Conservation (phyloP, 2,329 filamentous ascomycete species). For the Venturiaceae sp. region DNA sequence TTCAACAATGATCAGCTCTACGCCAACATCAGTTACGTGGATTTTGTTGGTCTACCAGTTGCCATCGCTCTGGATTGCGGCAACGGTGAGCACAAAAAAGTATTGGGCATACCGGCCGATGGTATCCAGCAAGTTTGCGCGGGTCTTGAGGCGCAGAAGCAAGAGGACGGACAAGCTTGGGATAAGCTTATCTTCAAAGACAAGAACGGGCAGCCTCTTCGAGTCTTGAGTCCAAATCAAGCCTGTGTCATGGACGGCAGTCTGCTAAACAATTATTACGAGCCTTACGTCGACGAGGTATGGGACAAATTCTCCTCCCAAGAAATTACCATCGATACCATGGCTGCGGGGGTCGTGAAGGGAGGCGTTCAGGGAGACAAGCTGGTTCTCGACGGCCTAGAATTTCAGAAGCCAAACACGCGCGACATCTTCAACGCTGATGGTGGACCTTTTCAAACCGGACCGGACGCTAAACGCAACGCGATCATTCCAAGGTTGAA, state of each 20-base stretch:
- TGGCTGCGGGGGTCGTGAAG: conserved; percentile 24
- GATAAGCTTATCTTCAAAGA: conserved; percentile 44
- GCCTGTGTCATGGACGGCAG: conserved; percentile 34
- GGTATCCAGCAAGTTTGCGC: conserved; percentile 38
- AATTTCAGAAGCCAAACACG: conserved; percentile 48
- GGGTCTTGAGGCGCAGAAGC: conserved; percentile 11
- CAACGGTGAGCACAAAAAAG: conserved; percentile 27
- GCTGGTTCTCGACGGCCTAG: conserved; percentile 33
- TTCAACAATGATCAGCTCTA: conserved; percentile 38
- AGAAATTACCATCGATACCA: conserved; percentile 10
- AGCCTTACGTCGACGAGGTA: conserved; percentile 41
- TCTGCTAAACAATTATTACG: conserved; percentile 43
- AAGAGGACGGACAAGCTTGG: conserved; percentile 50
- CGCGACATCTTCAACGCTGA: conserved; percentile 59
- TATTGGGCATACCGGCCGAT: conserved; percentile 47
- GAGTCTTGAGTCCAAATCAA: conserved; percentile 34
- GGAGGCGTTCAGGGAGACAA: conserved; percentile 44
- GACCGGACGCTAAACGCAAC: conserved; percentile 32
- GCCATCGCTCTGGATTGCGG: conserved; percentile 33
- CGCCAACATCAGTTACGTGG: conserved; percentile 51
- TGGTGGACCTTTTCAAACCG: conserved; percentile 48
- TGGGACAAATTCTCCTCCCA: conserved; percentile 54
- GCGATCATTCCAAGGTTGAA: conserved; percentile 64
- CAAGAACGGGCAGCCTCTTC: conserved; percentile 24
- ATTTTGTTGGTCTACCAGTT: conserved; percentile 53